Evolutionary conservation across 495 filamentous ascomycete species (phyloP).

Genomic region (Penicillium cosmopolitanum): DNA sequence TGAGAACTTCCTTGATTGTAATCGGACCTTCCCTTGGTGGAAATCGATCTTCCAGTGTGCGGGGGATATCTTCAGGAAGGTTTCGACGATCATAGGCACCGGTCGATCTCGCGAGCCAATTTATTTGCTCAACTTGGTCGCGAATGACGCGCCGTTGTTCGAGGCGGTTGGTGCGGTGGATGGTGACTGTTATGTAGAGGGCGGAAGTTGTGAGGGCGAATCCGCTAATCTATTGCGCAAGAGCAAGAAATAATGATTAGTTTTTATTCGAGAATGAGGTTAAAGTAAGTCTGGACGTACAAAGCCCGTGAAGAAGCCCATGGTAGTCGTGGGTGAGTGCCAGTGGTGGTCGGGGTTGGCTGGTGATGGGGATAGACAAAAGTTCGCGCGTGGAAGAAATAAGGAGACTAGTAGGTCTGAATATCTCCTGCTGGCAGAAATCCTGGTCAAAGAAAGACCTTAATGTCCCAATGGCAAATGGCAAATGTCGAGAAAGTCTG

Average conservation of each 20-base stretch:
- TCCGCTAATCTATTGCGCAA: conserved; percentile 62
- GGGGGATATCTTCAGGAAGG: conserved; percentile 31
- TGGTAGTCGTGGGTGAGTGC: conserved; percentile 26
- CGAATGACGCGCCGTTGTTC: conserved; percentile 72
- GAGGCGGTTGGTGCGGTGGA: conserved; percentile 72
- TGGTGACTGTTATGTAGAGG: conserved; percentile 77
- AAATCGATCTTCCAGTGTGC: conserved; percentile 32
- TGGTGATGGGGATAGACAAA: neutral
- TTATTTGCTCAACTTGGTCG: conserved; percentile 66
- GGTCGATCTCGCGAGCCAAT: conserved; percentile 53
- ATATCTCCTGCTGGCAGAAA: neutral
- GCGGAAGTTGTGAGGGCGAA: conserved; percentile 81
- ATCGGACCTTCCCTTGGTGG: conserved; percentile 36
- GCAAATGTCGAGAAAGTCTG: neutral
- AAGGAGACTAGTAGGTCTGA: neutral
- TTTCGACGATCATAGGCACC: conserved; percentile 49
- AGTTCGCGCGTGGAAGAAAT: neutral
- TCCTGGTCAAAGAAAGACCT: neutral
- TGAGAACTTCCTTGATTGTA: conserved; percentile 64
- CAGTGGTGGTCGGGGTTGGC: conserved; percentile 1
- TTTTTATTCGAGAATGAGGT: no score
- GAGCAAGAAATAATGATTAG: neutral
- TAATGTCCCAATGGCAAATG: conserved; percentile 1
- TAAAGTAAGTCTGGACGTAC: conserved; percentile 55
- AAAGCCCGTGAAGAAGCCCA: conserved; percentile 84